Evolutionary conservation across 331 rosid species (phyloP), one percentile per base, ranked within the genome.

Genomic region (Telfairia occidentalis): DNA sequence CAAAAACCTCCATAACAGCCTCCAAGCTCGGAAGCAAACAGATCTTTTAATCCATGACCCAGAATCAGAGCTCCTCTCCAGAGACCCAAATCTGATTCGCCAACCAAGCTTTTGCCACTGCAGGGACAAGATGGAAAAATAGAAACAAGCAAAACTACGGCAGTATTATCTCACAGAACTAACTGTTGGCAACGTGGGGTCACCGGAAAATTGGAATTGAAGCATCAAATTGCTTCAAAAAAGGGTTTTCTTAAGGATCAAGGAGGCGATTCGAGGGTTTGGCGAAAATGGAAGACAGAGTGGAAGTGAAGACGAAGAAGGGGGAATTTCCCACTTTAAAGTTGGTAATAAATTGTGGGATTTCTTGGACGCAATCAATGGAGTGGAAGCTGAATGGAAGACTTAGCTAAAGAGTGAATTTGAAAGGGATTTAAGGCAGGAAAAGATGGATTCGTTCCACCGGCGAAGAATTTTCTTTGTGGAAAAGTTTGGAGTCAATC

Each of bases 1-100:
- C 58, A 79, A 84, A 76, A 91, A 87, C 90, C 85, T 79, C 80
- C 75, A 75, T 49, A 64, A 16, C 63, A 81, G 58, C 49, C 78
- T 45, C 48, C 76, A 60, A 58, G 71, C 43, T 78, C 74, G 74
- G 90, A 84, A 78, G 76, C 50, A 74, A 74, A 35, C 77, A 81
- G 74, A 78, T 78, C 86, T 78, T 73, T 23, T 12, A 79, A 61
- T 42, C 48, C 75, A 66, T 13, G 78, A 81, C 45, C 52, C 82
- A 70, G 79, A 79, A 74, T 65, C 71, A 21, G 63, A 60, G 74
- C 75, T 71, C 45, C 59, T 18, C 18, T 29, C 7, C 42, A 30
- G 9, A 48, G 28, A 71, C 75, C 59, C 75, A 71, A 48, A 48
- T 71, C 29, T 6, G 75, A 29, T 46, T 71, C 38, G 28, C 23